Percentiles rank a stretch among this genome's conserved stretches.
Conservation (phyloP, 495 filamentous ascomycete species). For the Penicillium goetzii region DNA sequence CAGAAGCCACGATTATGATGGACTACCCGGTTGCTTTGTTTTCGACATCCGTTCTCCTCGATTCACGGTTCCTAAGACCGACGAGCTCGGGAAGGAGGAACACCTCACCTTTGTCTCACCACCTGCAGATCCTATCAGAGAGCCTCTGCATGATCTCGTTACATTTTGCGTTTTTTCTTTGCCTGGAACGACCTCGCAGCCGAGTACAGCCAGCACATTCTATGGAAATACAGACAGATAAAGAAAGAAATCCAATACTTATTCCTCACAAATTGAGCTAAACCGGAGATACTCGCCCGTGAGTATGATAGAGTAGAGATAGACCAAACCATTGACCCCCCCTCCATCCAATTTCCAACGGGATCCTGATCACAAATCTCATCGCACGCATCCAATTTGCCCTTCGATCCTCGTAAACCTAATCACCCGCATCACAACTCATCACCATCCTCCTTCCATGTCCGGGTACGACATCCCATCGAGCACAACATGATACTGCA, state of each 20-base stretch:
- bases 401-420: too few species aligned
- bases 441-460: constrained; percentile 60
- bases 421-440: background rate
- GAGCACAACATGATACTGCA: constrained; percentile 72
- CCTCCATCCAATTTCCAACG: too few species aligned
- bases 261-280: background rate
- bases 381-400: background rate
- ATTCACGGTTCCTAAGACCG: background rate
- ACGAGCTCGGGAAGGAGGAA: background rate
- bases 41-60: background rate
- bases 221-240: constrained; percentile 32
- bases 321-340: too few species aligned
- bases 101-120: constrained; percentile 1
- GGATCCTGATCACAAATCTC: background rate
- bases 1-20: constrained; percentile 18
- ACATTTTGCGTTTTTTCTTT: background rate
- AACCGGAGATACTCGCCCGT: background rate
- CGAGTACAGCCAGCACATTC: constrained; percentile 16
- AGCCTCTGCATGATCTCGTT: background rate
- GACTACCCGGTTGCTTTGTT: constrained; percentile 4
- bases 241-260: constrained; percentile 49
- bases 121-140: background rate
- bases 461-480: constrained; percentile 44
- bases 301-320: background rate
- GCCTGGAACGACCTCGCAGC: constrained; percentile 2